Percentiles rank a stretch among this genome's conserved stretches.
Conservation (phyloP, 805 yeast genomes). For the Lipomyces starkeyi region DNA sequence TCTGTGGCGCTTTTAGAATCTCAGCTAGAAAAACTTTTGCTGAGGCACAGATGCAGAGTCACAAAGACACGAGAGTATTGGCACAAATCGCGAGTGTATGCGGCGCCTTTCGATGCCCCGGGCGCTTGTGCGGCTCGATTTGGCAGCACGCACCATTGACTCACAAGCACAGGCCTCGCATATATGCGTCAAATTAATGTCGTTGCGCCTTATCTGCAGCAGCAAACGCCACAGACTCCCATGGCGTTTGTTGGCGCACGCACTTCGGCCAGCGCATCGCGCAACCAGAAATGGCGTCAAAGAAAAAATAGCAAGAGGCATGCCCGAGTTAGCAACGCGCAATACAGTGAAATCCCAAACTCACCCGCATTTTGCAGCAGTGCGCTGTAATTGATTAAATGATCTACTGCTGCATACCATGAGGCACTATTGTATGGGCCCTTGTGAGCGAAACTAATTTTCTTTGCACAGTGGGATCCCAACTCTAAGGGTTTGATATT, state of each 20-base stretch:
- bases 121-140: not conserved
- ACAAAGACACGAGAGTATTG: not conserved
- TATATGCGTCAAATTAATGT: not conserved
- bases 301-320: not conserved
- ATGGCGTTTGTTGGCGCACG: not conserved
- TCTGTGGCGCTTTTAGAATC: not conserved
- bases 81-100: not conserved
- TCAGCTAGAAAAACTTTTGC: not conserved
- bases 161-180: not conserved
- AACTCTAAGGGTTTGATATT: no score
- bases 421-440: no score
- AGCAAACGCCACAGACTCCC: not conserved
- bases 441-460: no score
- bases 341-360: not conserved
- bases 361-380: not conserved
- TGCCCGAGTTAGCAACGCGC: not conserved
- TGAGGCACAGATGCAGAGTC: not conserved
- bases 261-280: constrained; percentile 2
- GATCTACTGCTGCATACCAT: no score
- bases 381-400: not conserved
- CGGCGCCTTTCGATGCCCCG: not conserved
- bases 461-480: no score
- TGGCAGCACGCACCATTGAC: not conserved
- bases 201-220: not conserved
- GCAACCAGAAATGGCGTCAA: not conserved